Evolutionary conservation across 192 early-diverging fungal genomes (phyloP).

Genomic region (Coemansia erecta): DNA sequence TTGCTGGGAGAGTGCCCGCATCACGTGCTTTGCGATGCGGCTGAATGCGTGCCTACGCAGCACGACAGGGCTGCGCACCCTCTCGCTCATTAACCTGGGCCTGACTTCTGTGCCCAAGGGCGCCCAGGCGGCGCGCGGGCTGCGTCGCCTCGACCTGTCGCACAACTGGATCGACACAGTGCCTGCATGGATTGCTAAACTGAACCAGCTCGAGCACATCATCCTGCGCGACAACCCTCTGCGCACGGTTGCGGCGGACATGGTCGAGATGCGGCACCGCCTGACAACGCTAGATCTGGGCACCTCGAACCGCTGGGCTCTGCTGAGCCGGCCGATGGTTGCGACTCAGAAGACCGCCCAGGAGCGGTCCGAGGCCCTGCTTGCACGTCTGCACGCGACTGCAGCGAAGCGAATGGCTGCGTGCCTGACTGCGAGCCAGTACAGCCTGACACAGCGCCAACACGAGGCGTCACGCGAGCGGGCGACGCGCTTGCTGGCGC

Average conservation of each 20-base stretch:
- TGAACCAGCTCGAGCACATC: conserved; percentile 39
- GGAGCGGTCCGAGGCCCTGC: conserved; percentile 19
- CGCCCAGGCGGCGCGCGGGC: conserved; percentile 19
- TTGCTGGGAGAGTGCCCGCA: conserved; percentile 32
- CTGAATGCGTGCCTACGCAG: conserved; percentile 26
- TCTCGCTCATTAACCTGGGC: conserved; percentile 45
- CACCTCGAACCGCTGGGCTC: conserved; percentile 19
- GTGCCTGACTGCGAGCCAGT: conserved; percentile 27
- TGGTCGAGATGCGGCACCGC: conserved; percentile 50
- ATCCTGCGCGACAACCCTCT: conserved; percentile 37
- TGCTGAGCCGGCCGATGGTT: conserved; percentile 25
- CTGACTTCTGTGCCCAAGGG: conserved; percentile 27
- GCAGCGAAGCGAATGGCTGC: conserved; percentile 39
- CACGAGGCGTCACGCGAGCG: conserved; percentile 41
- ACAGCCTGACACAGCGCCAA: conserved; percentile 43
- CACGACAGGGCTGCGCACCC: conserved; percentile 24
- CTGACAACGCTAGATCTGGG: conserved; percentile 39
- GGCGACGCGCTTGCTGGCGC: conserved; percentile 29
- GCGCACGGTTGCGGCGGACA: conserved; percentile 35
- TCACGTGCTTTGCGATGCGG: conserved; percentile 33
- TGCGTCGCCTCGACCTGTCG: conserved; percentile 47
- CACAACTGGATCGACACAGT: conserved; percentile 50
- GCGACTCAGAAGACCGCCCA: conserved; percentile 17
- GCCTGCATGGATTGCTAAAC: conserved; percentile 35
- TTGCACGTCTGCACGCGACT: conserved; percentile 25